Evolutionary conservation across 192 early-diverging fungal genomes (phyloP), one percentile per base, ranked within the genome.

Genomic region (Pecoramyces ruminantium): DNA sequence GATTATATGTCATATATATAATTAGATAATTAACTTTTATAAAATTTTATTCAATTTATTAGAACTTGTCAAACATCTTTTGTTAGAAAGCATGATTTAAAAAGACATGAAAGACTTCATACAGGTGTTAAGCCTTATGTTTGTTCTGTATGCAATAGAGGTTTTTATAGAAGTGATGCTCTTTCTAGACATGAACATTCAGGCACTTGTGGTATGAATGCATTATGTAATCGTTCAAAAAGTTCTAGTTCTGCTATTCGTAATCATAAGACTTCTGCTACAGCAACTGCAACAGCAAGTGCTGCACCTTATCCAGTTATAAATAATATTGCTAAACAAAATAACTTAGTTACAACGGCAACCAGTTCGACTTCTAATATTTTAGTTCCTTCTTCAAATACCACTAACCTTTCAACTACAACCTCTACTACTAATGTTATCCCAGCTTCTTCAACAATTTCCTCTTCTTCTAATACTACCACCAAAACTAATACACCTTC

Each of bases 11-110:
- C n/a, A n/a, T n/a, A n/a, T n/a, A n/a, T n/a, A n/a, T n/a, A n/a
- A n/a, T n/a, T n/a, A n/a, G n/a, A n/a, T n/a, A n/a, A n/a, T n/a
- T n/a, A n/a, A n/a, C n/a, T n/a, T n/a, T n/a, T n/a, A n/a, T n/a
- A n/a, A n/a, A n/a, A n/a, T n/a, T n/a, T n/a, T n/a, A n/a, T n/a
- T n/a, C n/a, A n/a, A n/a, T n/a, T n/a, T n/a, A n/a, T 34, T 9
- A 67, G 51, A n/a, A 67, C 51, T n/a, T 96, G 95, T 85, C 77
- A 81, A n/a, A 88, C 89, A 67, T 86, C 91, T 8, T 96, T 96
- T 81, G 89, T 90, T 0, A 86, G 95, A 29, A 92, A 93, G 40
- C 92, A 96, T 80, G 94, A 96, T 83, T 83, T 93, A 18, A 86
- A 90, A 38, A 87, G 94, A 30, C 95, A 96, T 83, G 87, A 87